Percentiles rank a stretch among this genome's conserved stretches.
Evolutionary conservation across 2,329 filamentous ascomycete species (phyloP).

Genomic region (Catunica adiposa): DNA sequence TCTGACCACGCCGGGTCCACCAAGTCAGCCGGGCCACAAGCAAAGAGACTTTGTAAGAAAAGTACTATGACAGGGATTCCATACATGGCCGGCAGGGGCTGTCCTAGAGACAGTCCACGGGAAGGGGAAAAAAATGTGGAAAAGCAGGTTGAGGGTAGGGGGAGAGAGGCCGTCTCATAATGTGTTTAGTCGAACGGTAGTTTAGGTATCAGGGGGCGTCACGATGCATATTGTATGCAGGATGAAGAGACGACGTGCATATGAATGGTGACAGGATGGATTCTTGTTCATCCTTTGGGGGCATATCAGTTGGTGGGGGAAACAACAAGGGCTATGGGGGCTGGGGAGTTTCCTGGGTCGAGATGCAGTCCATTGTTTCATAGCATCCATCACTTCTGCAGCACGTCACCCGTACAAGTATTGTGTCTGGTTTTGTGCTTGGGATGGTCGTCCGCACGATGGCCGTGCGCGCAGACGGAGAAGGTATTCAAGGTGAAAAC

Average conservation of each 20-base stretch:
- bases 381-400: not conserved
- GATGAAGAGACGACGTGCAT: not conserved
- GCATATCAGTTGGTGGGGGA: no score
- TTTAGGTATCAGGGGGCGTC: no score
- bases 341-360: not conserved
- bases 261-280: not conserved
- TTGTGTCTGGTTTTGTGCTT: not conserved
- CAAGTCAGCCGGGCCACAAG: not conserved
- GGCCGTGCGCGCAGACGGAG: not conserved
- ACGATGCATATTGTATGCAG: not conserved
- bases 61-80: not conserved
- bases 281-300: not conserved
- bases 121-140: not conserved
- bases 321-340: not conserved
- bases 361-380: not conserved
- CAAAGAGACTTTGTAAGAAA: not conserved
- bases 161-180: not conserved
- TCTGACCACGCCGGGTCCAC: not conserved
- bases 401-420: not conserved
- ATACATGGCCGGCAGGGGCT: not conserved
- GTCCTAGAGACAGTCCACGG: not conserved
- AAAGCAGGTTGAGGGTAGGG: not conserved
- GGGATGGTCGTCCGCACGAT: not conserved
- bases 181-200: no score
- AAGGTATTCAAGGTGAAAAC: not conserved